phyloP scores from a whole-genome alignment of 2,329 filamentous ascomycete genomes.

The Nigrospora osmanthi region DNA sequence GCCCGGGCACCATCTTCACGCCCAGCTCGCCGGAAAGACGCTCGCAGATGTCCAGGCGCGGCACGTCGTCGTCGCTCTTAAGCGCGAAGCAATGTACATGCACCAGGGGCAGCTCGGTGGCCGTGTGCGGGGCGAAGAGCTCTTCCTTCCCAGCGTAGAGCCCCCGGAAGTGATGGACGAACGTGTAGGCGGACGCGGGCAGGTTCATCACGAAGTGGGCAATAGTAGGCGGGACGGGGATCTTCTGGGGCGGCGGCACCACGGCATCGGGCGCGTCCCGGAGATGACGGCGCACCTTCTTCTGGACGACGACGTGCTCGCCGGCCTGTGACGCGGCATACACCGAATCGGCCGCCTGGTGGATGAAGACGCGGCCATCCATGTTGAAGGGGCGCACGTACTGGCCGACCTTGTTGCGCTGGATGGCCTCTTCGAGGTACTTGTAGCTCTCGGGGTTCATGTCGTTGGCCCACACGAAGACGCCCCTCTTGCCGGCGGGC shows the following conservation, averaged over 20 bases:
- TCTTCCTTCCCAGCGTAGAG: slow-evolving; percentile 66
- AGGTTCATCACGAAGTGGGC: slow-evolving; percentile 98
- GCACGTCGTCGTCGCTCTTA: slow-evolving; percentile 68
- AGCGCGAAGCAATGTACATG: slow-evolving; percentile 94
- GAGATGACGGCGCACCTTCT: slow-evolving; percentile 28
- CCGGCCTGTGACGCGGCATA: slow-evolving; percentile 40
- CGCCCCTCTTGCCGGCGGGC: slow-evolving; percentile 79
- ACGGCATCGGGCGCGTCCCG: slow-evolving; percentile 21
- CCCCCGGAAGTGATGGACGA: slow-evolving; percentile 68
- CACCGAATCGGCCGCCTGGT: slow-evolving; percentile 54
- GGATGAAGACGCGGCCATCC: slow-evolving; percentile 79
- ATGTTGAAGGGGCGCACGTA: slow-evolving; percentile 75
- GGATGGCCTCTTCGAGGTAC: slow-evolving; percentile 62
- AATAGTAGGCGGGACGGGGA: slow-evolving; percentile 64
- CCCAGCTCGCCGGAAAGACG: slow-evolving; percentile 56
- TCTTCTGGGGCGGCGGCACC: slow-evolving; percentile 16
- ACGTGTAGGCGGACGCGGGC: slow-evolving; percentile 80
- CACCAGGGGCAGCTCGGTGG: slow-evolving; percentile 63
- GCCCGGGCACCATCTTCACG: slow-evolving; percentile 46
- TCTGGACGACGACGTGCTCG: slow-evolving; percentile 45
- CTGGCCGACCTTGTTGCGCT: slow-evolving; percentile 65
- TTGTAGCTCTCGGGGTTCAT: slow-evolving; percentile 85
- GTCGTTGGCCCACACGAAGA: slow-evolving; percentile 96
- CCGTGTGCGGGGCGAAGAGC: slow-evolving; percentile 55
- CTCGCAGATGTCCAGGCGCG: slow-evolving; percentile 56